Evolutionary conservation across 768 basidiomycete genomes (phyloP).

Genomic region (Pseudohyphozyma bogoriensis): DNA sequence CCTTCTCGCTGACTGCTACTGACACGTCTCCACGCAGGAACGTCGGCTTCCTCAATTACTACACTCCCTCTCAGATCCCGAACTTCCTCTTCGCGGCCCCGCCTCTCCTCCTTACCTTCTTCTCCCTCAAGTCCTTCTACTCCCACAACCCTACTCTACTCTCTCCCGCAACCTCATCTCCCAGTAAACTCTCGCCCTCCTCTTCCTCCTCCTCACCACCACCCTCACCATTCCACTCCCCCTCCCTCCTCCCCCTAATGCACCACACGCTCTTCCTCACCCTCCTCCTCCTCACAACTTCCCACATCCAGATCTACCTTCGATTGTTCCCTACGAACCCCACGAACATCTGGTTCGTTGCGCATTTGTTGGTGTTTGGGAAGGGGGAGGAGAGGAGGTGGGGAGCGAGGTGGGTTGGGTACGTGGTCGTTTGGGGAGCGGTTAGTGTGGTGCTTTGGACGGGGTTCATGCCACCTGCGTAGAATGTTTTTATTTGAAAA

Average conservation of each 20-base stretch:
- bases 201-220: slow-evolving; percentile 48
- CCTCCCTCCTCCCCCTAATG: slow-evolving; percentile 60
- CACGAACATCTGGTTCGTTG: slow-evolving; percentile 65
- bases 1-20: neutral
- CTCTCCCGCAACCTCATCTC: slow-evolving; percentile 44
- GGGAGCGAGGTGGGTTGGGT: slow-evolving; percentile 60
- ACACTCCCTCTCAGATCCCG: slow-evolving; percentile 69
- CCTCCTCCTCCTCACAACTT: slow-evolving; percentile 59
- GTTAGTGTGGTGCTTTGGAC: slow-evolving; percentile 66
- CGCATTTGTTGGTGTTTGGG: slow-evolving; percentile 50
- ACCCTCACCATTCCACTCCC: slow-evolving; percentile 39
- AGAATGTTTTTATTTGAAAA: too few relatives aligned
- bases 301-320: slow-evolving; percentile 79
- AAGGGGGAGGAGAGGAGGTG: slow-evolving; percentile 27
- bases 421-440: slow-evolving; percentile 68
- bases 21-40: slow-evolving; percentile 42
- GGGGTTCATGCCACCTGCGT: slow-evolving; percentile 85
- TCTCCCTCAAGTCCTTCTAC: slow-evolving; percentile 37
- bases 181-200: slow-evolving; percentile 66
- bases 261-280: slow-evolving; percentile 54
- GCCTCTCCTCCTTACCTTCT: slow-evolving; percentile 48
- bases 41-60: slow-evolving; percentile 73
- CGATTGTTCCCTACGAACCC: slow-evolving; percentile 69
- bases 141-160: slow-evolving; percentile 24
- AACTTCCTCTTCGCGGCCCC: slow-evolving; percentile 77